Base-by-base conservation (phyloP, 2,329 filamentous ascomycete species). In the Elsinoe fawcettii region DNA sequence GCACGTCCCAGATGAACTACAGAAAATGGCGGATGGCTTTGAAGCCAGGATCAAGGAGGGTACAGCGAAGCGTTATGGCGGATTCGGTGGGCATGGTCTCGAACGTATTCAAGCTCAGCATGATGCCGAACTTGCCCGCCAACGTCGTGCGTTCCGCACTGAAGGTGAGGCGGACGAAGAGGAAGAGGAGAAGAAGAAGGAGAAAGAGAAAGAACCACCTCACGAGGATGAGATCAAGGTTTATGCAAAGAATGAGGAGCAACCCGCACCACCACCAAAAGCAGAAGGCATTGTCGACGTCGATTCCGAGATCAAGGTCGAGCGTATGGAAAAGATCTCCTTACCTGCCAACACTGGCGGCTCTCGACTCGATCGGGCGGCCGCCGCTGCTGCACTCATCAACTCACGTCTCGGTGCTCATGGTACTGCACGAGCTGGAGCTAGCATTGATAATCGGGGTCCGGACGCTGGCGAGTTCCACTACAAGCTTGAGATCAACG, bases 361-460 rank as follows among this genome's bases (percentile, higher is more conserved):
- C 16, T 78, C 70, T 64, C 67, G 65, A 8, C 67, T 95, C 61
- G 90, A 95, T 72, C 89, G 58, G 36, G 75, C 92, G 59, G 87
- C 87, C 59, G 88, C 88, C n/a, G 92, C 92, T 4, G 90, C 93
- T 64, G 90, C 86, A 64, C 87, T 86, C 70, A 96, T 99, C 74
- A 91, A 96, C 71, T 86, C 85, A 60, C 90, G 93, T 63, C 80
- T 99, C 37, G 92, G 89, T 67, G 89, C 90, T 65, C 89, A 90
- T 32, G 91, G 67, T 34, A 87, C 93, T 69, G 85, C 96, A 66
- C 87, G 93, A 60, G 87, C 89, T 3, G 93, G 93, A 12, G 91
- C 95, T 60, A 90, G 93, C 6, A 95, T 96, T 69, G 93, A 99
- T 76, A 99, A 99, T 75, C 96, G 96, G 73, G 93, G 93, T 1